Conservation (phyloP, 306 rosid species). For the Albizia julibrissin region DNA sequence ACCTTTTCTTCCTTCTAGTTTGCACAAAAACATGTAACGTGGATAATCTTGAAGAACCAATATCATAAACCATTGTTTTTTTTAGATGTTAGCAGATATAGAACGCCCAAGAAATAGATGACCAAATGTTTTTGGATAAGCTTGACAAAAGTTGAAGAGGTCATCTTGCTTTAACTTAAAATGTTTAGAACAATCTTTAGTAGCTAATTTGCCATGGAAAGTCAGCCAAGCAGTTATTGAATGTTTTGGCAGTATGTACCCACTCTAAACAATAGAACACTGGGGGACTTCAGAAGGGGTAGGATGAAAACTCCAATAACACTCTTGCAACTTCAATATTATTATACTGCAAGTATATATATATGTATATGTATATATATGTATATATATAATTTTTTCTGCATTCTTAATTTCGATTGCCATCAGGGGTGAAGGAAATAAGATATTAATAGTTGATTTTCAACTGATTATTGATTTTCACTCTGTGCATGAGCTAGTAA, state of each 20-base stretch:
- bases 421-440: not conserved
- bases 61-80: too few species aligned
- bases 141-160: not conserved
- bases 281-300: not conserved
- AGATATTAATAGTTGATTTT: constrained; percentile 8
- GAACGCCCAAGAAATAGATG: not conserved
- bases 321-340: not conserved
- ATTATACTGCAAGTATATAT: not conserved
- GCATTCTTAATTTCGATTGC: not conserved
- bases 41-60: not conserved
- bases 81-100: not conserved
- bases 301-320: not conserved
- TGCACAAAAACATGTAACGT: not conserved
- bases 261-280: not conserved
- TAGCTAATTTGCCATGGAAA: not conserved
- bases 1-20: not conserved
- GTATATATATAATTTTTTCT: not conserved
- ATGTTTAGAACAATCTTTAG: not conserved
- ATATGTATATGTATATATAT: too few species aligned
- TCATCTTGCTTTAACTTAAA: not conserved
- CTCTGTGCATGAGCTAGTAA: constrained; percentile 5
- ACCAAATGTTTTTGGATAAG: not conserved
- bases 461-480: constrained; percentile 3
- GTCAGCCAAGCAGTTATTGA: not conserved
- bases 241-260: not conserved